Evolutionary conservation across 2,329 filamentous ascomycete species (phyloP).

Genomic region (Neurospora sp.): DNA sequence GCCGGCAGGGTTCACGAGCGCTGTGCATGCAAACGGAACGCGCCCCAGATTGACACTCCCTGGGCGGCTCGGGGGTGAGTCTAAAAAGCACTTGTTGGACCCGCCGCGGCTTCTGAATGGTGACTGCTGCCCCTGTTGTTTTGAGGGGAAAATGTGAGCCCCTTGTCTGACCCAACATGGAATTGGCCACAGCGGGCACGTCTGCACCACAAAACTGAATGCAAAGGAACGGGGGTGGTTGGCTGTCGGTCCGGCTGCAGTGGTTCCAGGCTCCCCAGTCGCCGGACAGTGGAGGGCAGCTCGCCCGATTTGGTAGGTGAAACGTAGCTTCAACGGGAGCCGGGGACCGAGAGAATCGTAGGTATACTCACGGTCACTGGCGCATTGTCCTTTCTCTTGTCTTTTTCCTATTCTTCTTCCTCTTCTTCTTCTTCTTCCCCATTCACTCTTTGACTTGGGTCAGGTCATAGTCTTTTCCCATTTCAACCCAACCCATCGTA

Average conservation of each 20-base stretch:
- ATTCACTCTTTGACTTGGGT: neutral
- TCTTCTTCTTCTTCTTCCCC: constrained; percentile 4
- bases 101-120: neutral
- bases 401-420: neutral
- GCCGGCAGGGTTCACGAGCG: neutral
- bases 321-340: constrained; percentile 20
- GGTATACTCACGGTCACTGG: constrained; percentile 1
- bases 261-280: neutral
- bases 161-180: neutral
- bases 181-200: neutral
- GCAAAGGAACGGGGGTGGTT: neutral
- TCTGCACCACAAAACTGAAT: neutral
- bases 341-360: neutral
- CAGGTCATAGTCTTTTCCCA: neutral
- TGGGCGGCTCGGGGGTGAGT: neutral
- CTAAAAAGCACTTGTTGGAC: neutral
- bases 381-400: constrained; percentile 8
- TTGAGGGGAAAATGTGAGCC: neutral
- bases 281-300: constrained; percentile 1
- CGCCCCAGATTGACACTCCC: neutral
- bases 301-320: constrained; percentile 11
- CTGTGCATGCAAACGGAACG: neutral
- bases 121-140: neutral
- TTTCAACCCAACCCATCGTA: constrained; percentile 21
- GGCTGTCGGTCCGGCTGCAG: neutral